Base-by-base conservation (phyloP, 2,329 filamentous ascomycete species). In the Colletotrichum karsti region DNA sequence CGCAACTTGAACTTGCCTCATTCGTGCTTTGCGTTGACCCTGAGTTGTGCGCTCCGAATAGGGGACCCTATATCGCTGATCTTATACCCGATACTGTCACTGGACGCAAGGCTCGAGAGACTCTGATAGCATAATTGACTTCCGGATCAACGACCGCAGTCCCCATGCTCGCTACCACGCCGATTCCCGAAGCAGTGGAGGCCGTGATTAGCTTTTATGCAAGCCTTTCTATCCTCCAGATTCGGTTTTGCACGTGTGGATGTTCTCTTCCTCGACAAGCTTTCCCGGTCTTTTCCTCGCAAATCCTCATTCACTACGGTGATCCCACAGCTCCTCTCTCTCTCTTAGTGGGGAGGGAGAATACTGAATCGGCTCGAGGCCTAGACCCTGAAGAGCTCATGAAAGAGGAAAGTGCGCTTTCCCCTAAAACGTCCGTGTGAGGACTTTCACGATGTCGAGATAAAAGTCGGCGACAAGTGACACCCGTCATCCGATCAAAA, bases 21-120 rank as follows among this genome's bases (percentile, higher is more conserved):
- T 44, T 22, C 56, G 28, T 26, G 10, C 30, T 22, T n/a, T 44
- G 22, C 57, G 12, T 48, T 35, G 15, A 37, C 12, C 18, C 28
- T 28, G 37, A 12, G 9, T 39, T 42, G 51, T 4, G 28, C 30
- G 44, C 57, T 39, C 44, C 57, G 18, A 22, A 46, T 15, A n/a
- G 28, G n/a, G 57, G 22, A n/a, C 33, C 56, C 20, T 41, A 60
- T 60, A 60, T 60, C 44, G 57, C 57, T 50, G 44, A 60, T 60
- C 44, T 50, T 30, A 59, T 37, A 28, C 8, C 28, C 26, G 5
- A 56, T 18, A 24, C 33, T 28, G 44, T 18, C 44, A 50, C 24
- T 22, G 44, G 44, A 50, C 22, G n/a, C n/a, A n/a, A n/a, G n/a
- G n/a, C n/a, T n/a, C n/a, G n/a, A n/a, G n/a, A n/a, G n/a, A n/a